Base-by-base conservation (phyloP, 345 rosid species). In the Tarenaya hassleriana region DNA sequence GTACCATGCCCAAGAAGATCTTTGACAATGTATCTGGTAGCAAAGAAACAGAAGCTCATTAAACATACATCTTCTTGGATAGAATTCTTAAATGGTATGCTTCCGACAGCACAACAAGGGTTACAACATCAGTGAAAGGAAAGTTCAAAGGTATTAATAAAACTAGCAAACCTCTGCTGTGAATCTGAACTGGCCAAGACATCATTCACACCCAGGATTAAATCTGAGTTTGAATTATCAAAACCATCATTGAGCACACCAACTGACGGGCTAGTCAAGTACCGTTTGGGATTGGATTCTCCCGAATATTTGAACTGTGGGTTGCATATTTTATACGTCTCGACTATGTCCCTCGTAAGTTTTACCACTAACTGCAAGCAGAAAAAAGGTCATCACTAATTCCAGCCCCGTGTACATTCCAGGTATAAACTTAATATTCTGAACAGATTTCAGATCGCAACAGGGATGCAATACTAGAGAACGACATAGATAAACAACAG, bases 1-100 rank as follows among this genome's bases (percentile, higher is more conserved):
- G 91, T 86, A 19, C 95, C 95, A 40, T 86, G 95, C 43, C 95
- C 95, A 64, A 86, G 95, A 50, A 82, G 77, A 68, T 86, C 95
- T 72, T 83, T 82, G 70, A 86, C 86, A 46, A 83, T 58, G 62
- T 86, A 83, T 64, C 95, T 86, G 74, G 61, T 61, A 39, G 71
- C 42, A 41, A 59, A 41, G 24, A 39, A 17, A 53, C 41, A 41
- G 11, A 47, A 58, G 15, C 44, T 7, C 16, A 38, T 14, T 10
- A 13, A 41, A 41, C 45, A 41, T 8, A 41, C 16, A 7, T 13
- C 17, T 41, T 16, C 17, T 10, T 19, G 17, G 11, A 15, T 14
- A 41, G 45, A 16, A 19, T 1, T 41, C 10, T 16, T 14, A 16
- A 8, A 4, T 4, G 7, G 14, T 4, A 7, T 41, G 10, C 17